Base-by-base conservation (phyloP, 495 filamentous ascomycete species). In the Talaromyces proteolyticus region DNA sequence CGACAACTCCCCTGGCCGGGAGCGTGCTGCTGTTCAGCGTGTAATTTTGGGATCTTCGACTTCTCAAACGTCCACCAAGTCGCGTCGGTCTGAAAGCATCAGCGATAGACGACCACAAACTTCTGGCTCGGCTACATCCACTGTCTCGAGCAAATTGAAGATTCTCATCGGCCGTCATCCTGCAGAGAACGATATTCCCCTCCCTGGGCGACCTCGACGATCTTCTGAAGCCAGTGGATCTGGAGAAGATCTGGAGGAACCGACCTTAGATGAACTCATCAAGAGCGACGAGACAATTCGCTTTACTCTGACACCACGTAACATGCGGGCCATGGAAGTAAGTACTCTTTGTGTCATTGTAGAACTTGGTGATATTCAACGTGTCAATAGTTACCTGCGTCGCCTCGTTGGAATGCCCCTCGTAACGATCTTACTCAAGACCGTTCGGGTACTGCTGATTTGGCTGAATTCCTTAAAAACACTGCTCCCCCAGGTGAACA, bases 251-350 rank as follows among this genome's bases (percentile, higher is more conserved):
- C 25, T 23, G 29, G 77, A 75, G 47, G 73, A 67, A 45, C 69
- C 70, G 17, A 71, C 73, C 42, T 91, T 98, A 64, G 93, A 98
- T 57, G 80, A 91, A 54, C 74, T 96, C 29, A 93, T 98, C 51
- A 84, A 87, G 34, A 91, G 90, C 64, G 82, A 90, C 49, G 85
- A 95, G 61, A 96, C 93, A 2, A 85, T 98, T 41, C 91, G 92
- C 64, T 96, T 86, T 62, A 96, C 93, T 2, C 75, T 96, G 24
- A 98, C 93, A 1, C 92, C 93, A 1, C 84, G 88, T 59, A 89
- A 75, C 52, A 87, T 96, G 77, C 84, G 92, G 44, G 85, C 92
- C 52, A 87, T 91, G 55, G 86, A 91, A 60, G 87, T 89, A 71
- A 71, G 82, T 53, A 4, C 20, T 42, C 8, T 18, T 16, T 19